Evolutionary conservation across 23 red algal genomes (phyloP).

Genomic region (Chondrus crispus): DNA sequence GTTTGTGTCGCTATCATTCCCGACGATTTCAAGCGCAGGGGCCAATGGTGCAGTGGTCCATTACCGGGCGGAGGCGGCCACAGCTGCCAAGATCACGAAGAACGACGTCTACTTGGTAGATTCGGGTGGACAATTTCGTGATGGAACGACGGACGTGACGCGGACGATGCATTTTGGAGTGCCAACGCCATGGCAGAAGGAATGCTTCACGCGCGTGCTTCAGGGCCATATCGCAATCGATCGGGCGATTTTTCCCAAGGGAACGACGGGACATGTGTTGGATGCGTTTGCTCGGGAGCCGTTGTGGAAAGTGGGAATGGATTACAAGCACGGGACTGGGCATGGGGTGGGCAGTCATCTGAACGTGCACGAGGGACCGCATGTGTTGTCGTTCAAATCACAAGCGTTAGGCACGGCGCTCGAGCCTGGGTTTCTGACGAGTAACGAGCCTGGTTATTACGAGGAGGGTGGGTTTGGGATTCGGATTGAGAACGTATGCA

Average conservation of each 20-base stretch:
- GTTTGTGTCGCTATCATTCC: constrained; percentile 82
- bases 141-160: constrained; percentile 97
- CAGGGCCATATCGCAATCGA: constrained; percentile 94
- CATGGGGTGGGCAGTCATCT: constrained; percentile 94
- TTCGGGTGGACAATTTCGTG: constrained; percentile 92
- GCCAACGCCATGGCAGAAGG: constrained; percentile 70
- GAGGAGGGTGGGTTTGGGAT: constrained; percentile 97
- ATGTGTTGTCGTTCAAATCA: constrained; percentile 81
- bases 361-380: constrained; percentile 98
- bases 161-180: constrained; percentile 88
- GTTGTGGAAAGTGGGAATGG: constrained; percentile 87
- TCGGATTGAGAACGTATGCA: constrained; percentile 92
- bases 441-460: constrained; percentile 99
- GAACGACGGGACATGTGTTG: constrained; percentile 83
- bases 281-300: constrained; percentile 82
- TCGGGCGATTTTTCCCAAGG: constrained; percentile 72
- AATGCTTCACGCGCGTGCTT: constrained; percentile 94
- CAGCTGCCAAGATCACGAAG: constrained; percentile 32
- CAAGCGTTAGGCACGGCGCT: constrained; percentile 63
- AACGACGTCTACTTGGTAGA: constrained; percentile 85
- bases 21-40: constrained; percentile 81
- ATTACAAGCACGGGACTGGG: constrained; percentile 97
- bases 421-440: constrained; percentile 83
- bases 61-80: constrained; percentile 66
- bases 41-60: constrained; percentile 95